phyloP scores from a whole-genome alignment of 352 stramenopile genomes.

The Discostella stelligera region DNA sequence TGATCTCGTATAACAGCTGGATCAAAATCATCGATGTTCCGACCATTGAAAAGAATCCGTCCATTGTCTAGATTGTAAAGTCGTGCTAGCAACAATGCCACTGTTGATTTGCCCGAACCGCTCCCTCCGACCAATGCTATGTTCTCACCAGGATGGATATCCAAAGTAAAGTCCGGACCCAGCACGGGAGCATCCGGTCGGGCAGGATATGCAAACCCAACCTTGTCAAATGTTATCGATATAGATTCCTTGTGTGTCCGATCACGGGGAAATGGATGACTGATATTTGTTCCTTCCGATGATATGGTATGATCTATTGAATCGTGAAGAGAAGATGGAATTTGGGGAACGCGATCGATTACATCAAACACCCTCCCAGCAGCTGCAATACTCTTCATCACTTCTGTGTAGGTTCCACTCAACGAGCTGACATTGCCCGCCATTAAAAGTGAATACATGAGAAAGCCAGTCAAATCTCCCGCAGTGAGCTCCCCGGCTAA shows the following conservation, averaged over 20 bases:
- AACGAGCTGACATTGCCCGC: slow-evolving; percentile 90
- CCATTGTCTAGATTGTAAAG: slow-evolving; percentile 54
- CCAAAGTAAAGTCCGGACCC: slow-evolving; percentile 61
- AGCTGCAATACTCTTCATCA: slow-evolving; percentile 89
- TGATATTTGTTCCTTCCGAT: neutral
- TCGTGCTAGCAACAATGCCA: slow-evolving; percentile 74
- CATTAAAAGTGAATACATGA: slow-evolving; percentile 93
- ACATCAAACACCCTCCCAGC: slow-evolving; percentile 89
- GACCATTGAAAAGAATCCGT: slow-evolving; percentile 84
- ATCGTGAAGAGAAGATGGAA: slow-evolving; percentile 34
- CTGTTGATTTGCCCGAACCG: slow-evolving; percentile 82
- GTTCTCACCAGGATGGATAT: slow-evolving; percentile 61
- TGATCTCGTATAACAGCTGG: slow-evolving; percentile 54
- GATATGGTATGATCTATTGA: neutral
- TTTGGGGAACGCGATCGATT: slow-evolving; percentile 82
- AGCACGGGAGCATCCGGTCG: slow-evolving; percentile 67
- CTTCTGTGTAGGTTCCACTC: slow-evolving; percentile 89
- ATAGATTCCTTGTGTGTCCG: slow-evolving; percentile 30
- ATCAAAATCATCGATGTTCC: slow-evolving; percentile 81
- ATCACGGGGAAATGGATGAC: slow-evolving; percentile 1
- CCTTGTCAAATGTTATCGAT: slow-evolving; percentile 84
- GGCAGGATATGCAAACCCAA: slow-evolving; percentile 89
- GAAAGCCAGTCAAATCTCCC: slow-evolving; percentile 92
- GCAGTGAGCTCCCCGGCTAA: slow-evolving; percentile 84
- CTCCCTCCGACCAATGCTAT: slow-evolving; percentile 73